Percentiles rank a stretch among this genome's conserved stretches.
These are phyloP conservation scores for Pythium vanterpoolii DNA, from an alignment of 352 stramenopile species.

Conservation along the genomic window DNA sequence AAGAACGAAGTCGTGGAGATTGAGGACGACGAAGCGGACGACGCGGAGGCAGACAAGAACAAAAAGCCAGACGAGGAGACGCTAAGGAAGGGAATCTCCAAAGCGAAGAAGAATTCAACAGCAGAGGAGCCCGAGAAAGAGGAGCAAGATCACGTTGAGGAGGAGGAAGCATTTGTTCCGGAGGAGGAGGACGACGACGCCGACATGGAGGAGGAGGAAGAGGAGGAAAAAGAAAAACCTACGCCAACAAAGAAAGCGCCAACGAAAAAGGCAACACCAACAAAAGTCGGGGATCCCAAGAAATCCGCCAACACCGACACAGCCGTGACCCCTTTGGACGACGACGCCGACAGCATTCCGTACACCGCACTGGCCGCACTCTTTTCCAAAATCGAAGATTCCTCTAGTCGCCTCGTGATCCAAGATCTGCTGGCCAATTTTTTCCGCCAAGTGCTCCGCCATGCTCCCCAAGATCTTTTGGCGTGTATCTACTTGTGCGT, in stretches of 20 bases:
- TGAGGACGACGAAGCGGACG: conserved; percentile 16
- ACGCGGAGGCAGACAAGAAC: conserved; percentile 1
- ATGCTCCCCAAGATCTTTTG: conserved; percentile 80
- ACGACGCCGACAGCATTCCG: conserved; percentile 20
- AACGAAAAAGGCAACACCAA: background rate
- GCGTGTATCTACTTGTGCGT: conserved; percentile 91
- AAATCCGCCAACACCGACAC: conserved; percentile 21
- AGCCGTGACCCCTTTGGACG: conserved; percentile 9
- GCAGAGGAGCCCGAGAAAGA: conserved; percentile 16
- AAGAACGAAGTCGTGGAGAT: conserved; percentile 18
- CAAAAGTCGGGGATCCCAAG: conserved; percentile 18
- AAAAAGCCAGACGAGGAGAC: background rate
- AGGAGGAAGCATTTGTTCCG: conserved; percentile 5
- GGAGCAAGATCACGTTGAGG: conserved; percentile 8
- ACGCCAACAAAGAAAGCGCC: conserved; percentile 15
- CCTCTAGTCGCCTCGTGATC: conserved; percentile 73
- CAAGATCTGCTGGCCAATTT: conserved; percentile 86
- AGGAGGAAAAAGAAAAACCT: conserved; percentile 18
- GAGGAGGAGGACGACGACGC: conserved; percentile 15
- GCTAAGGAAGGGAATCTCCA: conserved; percentile 9
- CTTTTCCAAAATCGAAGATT: conserved; percentile 76
- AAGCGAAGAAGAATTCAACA: conserved; percentile 18
- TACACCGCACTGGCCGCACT: conserved; percentile 66
- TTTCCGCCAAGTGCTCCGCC: conserved; percentile 75
- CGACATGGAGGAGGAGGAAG: conserved; percentile 13